Percentiles rank a stretch among this genome's conserved stretches.
These are phyloP conservation scores for Leccinum olivaceopallidum DNA, from an alignment of 768 basidiomycete species.

Conservation along the genomic window DNA sequence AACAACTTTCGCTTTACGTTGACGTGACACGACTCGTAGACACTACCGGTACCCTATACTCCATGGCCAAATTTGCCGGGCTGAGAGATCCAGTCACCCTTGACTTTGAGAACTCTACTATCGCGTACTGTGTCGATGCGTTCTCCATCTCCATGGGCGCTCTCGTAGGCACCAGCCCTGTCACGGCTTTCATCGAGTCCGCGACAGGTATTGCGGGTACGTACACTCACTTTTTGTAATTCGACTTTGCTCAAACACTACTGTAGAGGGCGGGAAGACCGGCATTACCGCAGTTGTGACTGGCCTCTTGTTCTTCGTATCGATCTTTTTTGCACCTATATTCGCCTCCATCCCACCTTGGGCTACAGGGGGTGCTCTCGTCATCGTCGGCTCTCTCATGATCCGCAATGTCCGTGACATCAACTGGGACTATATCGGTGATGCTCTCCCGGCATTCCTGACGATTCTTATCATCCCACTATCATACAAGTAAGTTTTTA, in stretches of 20 bases:
- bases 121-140: slow-evolving; percentile 83
- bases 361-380: slow-evolving; percentile 85
- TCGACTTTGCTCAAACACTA: slow-evolving; percentile 10
- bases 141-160: slow-evolving; percentile 82
- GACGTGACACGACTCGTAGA: slow-evolving; percentile 20
- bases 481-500: slow-evolving; percentile 62
- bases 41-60: slow-evolving; percentile 74
- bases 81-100: slow-evolving; percentile 77
- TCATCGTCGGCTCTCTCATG: slow-evolving; percentile 89
- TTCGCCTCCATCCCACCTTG: slow-evolving; percentile 85
- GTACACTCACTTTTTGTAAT: slow-evolving; percentile 14
- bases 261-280: slow-evolving; percentile 81
- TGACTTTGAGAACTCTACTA: slow-evolving; percentile 82
- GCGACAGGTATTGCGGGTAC: slow-evolving; percentile 76
- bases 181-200: slow-evolving; percentile 81
- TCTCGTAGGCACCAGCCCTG: slow-evolving; percentile 76
- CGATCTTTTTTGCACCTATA: slow-evolving; percentile 85
- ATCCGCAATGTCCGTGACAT: slow-evolving; percentile 83
- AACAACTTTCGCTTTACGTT: neutral
- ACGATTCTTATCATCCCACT: slow-evolving; percentile 78
- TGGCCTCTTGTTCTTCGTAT: slow-evolving; percentile 78
- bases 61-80: slow-evolving; percentile 92
- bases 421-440: slow-evolving; percentile 89
- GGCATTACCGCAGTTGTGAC: slow-evolving; percentile 76
- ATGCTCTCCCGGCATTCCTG: slow-evolving; percentile 85